These are phyloP conservation scores for Leptographium radiaticola DNA, from an alignment of 2,329 filamentous ascomycete species.

Conservation along the genomic window DNA sequence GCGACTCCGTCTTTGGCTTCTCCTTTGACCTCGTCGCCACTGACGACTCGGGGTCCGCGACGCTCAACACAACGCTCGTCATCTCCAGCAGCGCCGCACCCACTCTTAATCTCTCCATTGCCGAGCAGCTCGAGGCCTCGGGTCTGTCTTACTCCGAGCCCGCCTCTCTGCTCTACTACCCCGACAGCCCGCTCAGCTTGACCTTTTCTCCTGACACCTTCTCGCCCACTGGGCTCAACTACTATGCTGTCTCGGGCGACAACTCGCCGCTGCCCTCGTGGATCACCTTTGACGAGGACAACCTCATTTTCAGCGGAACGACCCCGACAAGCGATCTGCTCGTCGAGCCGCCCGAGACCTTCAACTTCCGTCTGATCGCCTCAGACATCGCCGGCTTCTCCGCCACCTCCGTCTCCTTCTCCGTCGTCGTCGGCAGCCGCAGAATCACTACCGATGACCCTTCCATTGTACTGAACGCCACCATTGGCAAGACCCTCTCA, in stretches of 20 bases:
- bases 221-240: slow-evolving; percentile 43
- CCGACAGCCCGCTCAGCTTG: slow-evolving; percentile 39
- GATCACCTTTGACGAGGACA: slow-evolving; percentile 57
- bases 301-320: slow-evolving; percentile 55
- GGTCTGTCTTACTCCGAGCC: slow-evolving; percentile 45
- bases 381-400: slow-evolving; percentile 72
- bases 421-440: slow-evolving; percentile 58
- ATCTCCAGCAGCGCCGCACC: slow-evolving; percentile 48
- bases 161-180: slow-evolving; percentile 41
- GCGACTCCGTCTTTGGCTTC: slow-evolving; percentile 38
- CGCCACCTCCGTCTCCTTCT: slow-evolving; percentile 51
- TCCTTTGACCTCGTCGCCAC: slow-evolving; percentile 56
- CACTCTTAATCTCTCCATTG: slow-evolving; percentile 39
- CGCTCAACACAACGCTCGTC: slow-evolving; percentile 56
- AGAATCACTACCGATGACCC: slow-evolving; percentile 51
- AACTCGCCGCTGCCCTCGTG: slow-evolving; percentile 78
- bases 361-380: slow-evolving; percentile 60
- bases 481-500: slow-evolving; percentile 33
- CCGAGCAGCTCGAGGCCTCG: slow-evolving; percentile 42
- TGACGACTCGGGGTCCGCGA: slow-evolving; percentile 49
- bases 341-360: slow-evolving; percentile 55
- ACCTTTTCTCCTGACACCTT: slow-evolving; percentile 50
- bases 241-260: slow-evolving; percentile 64
- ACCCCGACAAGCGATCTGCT: slow-evolving; percentile 53
- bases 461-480: slow-evolving; percentile 43